phyloP scores from a whole-genome alignment of 2,329 filamentous ascomycete genomes.

The Botryotinia globosa region DNA sequence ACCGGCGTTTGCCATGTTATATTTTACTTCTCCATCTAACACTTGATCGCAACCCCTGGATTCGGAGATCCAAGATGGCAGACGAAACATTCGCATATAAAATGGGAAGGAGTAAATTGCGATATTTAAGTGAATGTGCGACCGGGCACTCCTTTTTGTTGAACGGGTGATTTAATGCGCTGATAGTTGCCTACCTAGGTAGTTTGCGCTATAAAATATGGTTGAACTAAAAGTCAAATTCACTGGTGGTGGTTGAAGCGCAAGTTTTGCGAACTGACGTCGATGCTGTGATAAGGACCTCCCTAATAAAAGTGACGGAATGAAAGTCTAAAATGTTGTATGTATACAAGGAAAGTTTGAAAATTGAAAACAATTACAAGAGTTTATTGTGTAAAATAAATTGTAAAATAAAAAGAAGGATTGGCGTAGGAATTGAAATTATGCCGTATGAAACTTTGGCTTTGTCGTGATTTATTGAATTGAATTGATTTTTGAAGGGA shows the following conservation, averaged over 20 bases:
- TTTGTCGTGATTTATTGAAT: background rate
- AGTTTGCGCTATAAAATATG: background rate
- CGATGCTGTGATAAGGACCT: conserved; percentile 15
- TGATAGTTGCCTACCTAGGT: background rate
- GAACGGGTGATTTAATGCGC: background rate
- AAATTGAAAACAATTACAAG: conserved; percentile 13
- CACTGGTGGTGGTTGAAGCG: conserved; percentile 9
- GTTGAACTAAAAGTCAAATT: conserved; percentile 16
- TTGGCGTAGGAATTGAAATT: conserved; percentile 9
- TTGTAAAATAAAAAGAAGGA: background rate
- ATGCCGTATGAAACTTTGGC: conserved; percentile 11
- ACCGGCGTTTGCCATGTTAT: conserved; percentile 40
- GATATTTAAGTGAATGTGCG: conserved; percentile 7
- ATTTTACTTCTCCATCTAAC: conserved; percentile 43
- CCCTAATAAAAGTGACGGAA: conserved; percentile 9
- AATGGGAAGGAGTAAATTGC: background rate
- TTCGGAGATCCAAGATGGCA: conserved; percentile 54
- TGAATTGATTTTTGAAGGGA: background rate
- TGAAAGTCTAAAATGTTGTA: background rate
- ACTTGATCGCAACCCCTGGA: conserved; percentile 55
- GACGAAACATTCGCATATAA: conserved; percentile 58
- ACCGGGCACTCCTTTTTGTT: conserved; percentile 9
- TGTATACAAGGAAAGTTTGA: conserved; percentile 11
- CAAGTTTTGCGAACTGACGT: conserved; percentile 16
- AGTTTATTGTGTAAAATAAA: conserved; percentile 9